A percentile compares a stretch with the other conserved stretches of the same genome.
Conservation (phyloP, 2,329 filamentous ascomycete genomes). For the Pseudocercospora musae region DNA sequence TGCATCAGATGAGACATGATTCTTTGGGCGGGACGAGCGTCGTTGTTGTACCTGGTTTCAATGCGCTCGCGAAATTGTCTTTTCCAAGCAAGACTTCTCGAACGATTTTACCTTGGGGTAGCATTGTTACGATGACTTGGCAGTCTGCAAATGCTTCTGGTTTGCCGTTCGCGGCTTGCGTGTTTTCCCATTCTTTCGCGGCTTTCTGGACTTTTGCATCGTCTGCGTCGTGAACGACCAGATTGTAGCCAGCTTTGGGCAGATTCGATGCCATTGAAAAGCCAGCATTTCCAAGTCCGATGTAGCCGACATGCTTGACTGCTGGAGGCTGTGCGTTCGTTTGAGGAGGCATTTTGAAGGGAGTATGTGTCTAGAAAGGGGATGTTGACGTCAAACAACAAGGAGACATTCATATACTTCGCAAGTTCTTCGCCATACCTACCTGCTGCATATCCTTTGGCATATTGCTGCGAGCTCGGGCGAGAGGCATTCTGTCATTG, state of each 20-base stretch:
- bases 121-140: constrained; percentile 38
- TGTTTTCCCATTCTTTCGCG: constrained; percentile 30
- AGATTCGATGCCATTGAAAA: constrained; percentile 36
- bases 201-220: constrained; percentile 23
- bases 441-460: not conserved
- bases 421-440: not conserved
- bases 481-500: constrained; percentile 9
- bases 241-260: constrained; percentile 33
- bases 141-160: constrained; percentile 33
- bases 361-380: not conserved
- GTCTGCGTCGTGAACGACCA: constrained; percentile 35
- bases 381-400: not conserved
- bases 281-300: constrained; percentile 37
- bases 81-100: constrained; percentile 33
- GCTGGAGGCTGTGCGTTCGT: constrained; percentile 17
- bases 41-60: constrained; percentile 28
- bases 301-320: constrained; percentile 34
- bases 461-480: constrained; percentile 7
- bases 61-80: constrained; percentile 29
- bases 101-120: constrained; percentile 38
- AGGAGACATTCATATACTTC: not conserved
- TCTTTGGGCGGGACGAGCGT: not conserved
- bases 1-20: not conserved
- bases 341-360: constrained; percentile 13
- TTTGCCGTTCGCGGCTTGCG: constrained; percentile 27